Conservation (phyloP, 805 yeast genomes). For the Scheffersomyces ergatensis region DNA sequence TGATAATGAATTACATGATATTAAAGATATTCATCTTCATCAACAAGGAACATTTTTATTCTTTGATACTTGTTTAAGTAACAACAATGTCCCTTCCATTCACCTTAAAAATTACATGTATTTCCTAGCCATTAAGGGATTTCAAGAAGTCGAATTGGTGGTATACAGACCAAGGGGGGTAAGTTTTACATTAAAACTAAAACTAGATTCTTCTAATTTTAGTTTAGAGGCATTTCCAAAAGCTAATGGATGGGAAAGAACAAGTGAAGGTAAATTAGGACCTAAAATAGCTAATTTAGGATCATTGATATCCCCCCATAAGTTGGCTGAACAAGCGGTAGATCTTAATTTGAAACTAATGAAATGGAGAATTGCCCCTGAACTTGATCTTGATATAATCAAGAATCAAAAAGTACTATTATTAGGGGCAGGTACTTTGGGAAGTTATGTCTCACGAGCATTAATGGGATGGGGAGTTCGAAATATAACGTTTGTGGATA, state of each 20-base stretch:
- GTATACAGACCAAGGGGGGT: constrained; percentile 20
- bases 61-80: constrained; percentile 29
- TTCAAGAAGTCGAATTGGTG: constrained; percentile 15
- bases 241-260: constrained; percentile 89
- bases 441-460: constrained; percentile 84
- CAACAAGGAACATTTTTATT: constrained; percentile 20
- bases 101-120: constrained; percentile 60
- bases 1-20: constrained; percentile 4
- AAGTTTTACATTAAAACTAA: constrained; percentile 15
- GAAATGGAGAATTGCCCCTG: constrained; percentile 96
- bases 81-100: constrained; percentile 41
- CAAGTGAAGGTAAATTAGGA: constrained; percentile 64
- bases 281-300: constrained; percentile 87
- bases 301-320: constrained; percentile 72
- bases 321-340: constrained; percentile 86
- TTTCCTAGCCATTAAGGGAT: constrained; percentile 32
- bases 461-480: constrained; percentile 94
- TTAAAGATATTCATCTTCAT: background rate
- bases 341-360: constrained; percentile 86
- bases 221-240: constrained; percentile 27
- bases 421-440: constrained; percentile 96
- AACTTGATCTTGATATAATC: constrained; percentile 65
- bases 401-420: constrained; percentile 63
- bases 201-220: constrained; percentile 7
- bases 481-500: constrained; percentile 83